Percentiles rank a stretch among this genome's conserved stretches.
Conservation (phyloP, 192 early-diverging fungal species). For the Backusella circina region DNA sequence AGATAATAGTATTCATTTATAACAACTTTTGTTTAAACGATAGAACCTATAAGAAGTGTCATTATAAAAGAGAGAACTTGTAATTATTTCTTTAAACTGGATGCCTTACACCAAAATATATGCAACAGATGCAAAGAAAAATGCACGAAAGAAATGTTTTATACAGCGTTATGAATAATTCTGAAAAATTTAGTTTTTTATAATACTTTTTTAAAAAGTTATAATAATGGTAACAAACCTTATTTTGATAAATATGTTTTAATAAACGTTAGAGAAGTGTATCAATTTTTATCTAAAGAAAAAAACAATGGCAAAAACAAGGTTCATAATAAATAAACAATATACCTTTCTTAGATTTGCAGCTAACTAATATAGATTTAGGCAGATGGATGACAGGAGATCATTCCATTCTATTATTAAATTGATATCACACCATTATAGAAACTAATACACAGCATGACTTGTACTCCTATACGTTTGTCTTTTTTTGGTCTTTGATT, state of each 20-base stretch:
- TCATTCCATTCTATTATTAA: background rate
- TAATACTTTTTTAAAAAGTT: background rate
- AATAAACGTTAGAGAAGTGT: background rate
- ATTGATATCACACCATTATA: background rate
- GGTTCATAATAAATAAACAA: background rate
- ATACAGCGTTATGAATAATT: background rate
- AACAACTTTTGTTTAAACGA: too few relatives aligned
- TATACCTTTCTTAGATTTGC: background rate
- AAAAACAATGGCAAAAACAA: background rate
- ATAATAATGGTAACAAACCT: background rate
- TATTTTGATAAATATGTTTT: background rate
- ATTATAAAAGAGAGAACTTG: background rate
- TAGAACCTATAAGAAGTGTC: too few relatives aligned
- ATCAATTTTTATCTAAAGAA: background rate
- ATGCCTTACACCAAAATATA: background rate
- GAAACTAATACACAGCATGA: background rate
- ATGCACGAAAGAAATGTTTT: background rate
- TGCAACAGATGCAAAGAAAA: background rate
- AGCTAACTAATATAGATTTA: background rate
- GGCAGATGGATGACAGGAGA: background rate
- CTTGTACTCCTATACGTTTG: background rate
- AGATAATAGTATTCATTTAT: too few relatives aligned
- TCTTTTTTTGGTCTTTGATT: background rate
- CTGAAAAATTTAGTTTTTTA: background rate
- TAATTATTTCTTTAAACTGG: background rate